Conservation (phyloP, 2,329 filamentous ascomycete species). For the Dactylellina cionopaga region DNA sequence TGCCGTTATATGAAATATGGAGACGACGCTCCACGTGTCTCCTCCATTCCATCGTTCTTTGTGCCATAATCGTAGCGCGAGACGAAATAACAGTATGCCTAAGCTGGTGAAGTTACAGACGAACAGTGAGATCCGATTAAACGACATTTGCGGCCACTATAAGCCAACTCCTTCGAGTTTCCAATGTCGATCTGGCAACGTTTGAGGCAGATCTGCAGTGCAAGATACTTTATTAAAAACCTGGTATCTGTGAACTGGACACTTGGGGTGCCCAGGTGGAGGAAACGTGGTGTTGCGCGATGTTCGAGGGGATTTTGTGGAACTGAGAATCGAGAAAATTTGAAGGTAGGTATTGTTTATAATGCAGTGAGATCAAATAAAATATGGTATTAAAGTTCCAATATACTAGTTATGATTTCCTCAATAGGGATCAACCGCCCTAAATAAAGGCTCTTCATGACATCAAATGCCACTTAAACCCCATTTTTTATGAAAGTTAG, state of each 20-base stretch:
- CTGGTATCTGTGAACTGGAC: background rate
- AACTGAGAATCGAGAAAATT: background rate
- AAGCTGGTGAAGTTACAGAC: constrained; percentile 18
- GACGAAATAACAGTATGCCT: background rate
- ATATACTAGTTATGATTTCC: too few relatives aligned
- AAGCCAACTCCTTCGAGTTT: background rate
- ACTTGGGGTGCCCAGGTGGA: background rate
- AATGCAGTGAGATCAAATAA: background rate
- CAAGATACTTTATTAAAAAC: background rate
- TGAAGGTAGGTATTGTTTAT: background rate
- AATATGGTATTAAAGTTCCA: too few relatives aligned
- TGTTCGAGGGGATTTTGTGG: constrained; percentile 11
- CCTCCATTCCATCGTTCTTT: constrained; percentile 47
- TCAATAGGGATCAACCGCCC: too few relatives aligned
- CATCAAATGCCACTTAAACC: too few relatives aligned
- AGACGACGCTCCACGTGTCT: constrained; percentile 32
- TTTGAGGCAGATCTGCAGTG: constrained; percentile 27
- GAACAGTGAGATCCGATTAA: constrained; percentile 20
- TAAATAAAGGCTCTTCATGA: too few relatives aligned
- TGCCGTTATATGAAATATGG: constrained; percentile 4
- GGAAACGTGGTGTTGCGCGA: constrained; percentile 36
- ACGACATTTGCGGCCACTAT: background rate
- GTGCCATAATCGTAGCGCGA: constrained; percentile 21
- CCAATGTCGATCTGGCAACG: background rate
- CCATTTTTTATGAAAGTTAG: too few relatives aligned